phyloP scores from a whole-genome alignment of 495 filamentous ascomycete genomes.

The Neurospora terricola region DNA sequence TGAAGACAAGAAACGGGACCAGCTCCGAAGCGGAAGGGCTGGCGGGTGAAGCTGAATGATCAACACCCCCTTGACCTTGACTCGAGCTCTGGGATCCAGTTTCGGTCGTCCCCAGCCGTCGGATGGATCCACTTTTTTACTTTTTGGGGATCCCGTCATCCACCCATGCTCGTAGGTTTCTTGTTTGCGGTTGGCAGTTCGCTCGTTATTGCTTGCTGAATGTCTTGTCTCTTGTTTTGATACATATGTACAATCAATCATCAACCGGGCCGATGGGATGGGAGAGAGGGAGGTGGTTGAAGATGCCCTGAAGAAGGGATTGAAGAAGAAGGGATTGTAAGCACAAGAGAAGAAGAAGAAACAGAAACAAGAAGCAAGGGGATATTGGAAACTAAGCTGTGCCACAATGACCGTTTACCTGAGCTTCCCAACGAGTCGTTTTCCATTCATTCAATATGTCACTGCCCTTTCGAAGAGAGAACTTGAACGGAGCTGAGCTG shows the following conservation, averaged over 20 bases:
- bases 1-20: not conserved
- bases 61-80: not conserved
- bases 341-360: not conserved
- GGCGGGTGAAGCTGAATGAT: not conserved
- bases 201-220: no score
- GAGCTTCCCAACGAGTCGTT: not conserved
- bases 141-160: not conserved
- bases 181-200: not conserved
- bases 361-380: not conserved
- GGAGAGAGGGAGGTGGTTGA: not conserved
- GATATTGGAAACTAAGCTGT: not conserved
- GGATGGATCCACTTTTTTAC: not conserved
- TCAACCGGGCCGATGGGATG: not conserved
- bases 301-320: not conserved
- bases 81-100: not conserved
- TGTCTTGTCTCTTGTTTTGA: not conserved
- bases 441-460: not conserved
- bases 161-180: not conserved
- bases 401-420: not conserved
- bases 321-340: not conserved
- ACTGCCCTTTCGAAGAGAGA: not conserved
- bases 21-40: not conserved
- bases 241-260: not conserved
- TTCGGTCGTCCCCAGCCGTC: not conserved
- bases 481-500: constrained; percentile 9